Conservation (phyloP, 2,329 filamentous ascomycete species). For the Ophiocordyceps unilateralis region DNA sequence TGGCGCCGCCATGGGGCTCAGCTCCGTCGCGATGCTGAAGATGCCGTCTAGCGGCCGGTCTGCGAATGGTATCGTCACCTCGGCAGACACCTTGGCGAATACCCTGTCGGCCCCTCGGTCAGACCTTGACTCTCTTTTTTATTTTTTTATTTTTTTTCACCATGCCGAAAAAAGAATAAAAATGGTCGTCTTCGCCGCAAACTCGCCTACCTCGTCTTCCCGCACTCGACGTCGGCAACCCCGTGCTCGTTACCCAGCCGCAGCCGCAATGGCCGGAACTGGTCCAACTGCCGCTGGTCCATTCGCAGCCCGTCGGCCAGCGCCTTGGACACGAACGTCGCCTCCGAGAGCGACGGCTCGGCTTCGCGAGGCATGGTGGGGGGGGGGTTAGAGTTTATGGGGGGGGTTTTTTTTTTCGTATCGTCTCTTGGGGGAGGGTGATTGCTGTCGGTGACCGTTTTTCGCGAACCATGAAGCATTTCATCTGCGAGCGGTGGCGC, state of each 20-base stretch:
- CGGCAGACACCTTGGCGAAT: constrained; percentile 68
- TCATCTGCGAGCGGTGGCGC: not conserved
- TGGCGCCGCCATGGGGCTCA: constrained; percentile 82
- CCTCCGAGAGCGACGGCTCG: constrained; percentile 79
- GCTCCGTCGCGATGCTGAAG: constrained; percentile 81
- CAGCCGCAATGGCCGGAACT: constrained; percentile 62
- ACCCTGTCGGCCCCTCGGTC: constrained; percentile 35
- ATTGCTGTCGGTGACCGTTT: no score
- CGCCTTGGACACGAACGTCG: constrained; percentile 68
- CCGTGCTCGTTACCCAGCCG: constrained; percentile 84
- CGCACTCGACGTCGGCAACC: constrained; percentile 69
- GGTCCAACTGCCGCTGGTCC: constrained; percentile 67
- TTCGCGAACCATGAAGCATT: not conserved
- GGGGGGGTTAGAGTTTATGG: not conserved
- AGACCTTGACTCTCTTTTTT: no score
- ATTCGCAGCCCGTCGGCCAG: constrained; percentile 66
- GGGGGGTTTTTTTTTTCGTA: not conserved
- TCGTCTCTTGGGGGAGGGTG: not conserved
- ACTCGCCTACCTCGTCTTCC: constrained; percentile 60
- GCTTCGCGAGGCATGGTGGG: constrained; percentile 74
- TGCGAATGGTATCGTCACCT: constrained; percentile 68
- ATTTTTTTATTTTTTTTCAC: not conserved
- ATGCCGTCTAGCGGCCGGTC: constrained; percentile 92
- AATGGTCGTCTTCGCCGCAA: not conserved
- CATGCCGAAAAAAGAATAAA: not conserved